phyloP scores from a whole-genome alignment of 2,329 filamentous ascomycete species.

The Botrytis fragariae region DNA sequence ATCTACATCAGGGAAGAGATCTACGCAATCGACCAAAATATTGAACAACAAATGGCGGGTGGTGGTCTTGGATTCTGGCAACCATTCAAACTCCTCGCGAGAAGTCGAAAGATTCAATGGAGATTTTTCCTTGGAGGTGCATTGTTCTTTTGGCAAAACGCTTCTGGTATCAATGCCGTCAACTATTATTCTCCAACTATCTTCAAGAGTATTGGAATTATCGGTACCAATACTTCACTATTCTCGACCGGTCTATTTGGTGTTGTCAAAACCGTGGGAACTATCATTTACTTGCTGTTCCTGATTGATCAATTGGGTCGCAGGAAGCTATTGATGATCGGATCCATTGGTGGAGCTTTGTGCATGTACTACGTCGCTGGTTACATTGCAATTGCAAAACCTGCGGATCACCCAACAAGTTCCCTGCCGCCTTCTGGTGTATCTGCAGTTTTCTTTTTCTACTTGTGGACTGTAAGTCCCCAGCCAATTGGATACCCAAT shows the following conservation, averaged over 20 bases:
- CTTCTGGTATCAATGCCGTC: constrained; percentile 31
- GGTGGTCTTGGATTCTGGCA: constrained; percentile 76
- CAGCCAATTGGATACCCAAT: neutral
- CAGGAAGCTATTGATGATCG: constrained; percentile 43
- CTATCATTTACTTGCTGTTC: constrained; percentile 51
- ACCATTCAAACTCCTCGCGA: constrained; percentile 49
- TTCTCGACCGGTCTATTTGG: constrained; percentile 29
- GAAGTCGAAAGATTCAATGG: constrained; percentile 2
- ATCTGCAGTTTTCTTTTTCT: constrained; percentile 68
- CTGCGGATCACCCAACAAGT: constrained; percentile 19
- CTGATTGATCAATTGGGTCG: constrained; percentile 58
- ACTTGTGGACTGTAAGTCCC: constrained; percentile 58
- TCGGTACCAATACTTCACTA: constrained; percentile 27
- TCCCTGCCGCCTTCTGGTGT: constrained; percentile 43
- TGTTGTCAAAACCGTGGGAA: constrained; percentile 27
- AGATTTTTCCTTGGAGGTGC: constrained; percentile 13
- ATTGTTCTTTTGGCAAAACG: constrained; percentile 32
- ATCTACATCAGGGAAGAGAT: constrained; percentile 73
- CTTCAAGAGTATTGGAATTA: constrained; percentile 30
- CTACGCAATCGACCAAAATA: constrained; percentile 64
- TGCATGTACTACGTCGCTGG: constrained; percentile 32
- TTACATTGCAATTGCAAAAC: constrained; percentile 28
- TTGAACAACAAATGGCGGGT: constrained; percentile 60
- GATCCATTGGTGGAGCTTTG: constrained; percentile 23
- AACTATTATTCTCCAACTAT: constrained; percentile 33